phyloP scores from a whole-genome alignment of 176 grass and related monocot genomes.

The Aegilops bicornis region DNA sequence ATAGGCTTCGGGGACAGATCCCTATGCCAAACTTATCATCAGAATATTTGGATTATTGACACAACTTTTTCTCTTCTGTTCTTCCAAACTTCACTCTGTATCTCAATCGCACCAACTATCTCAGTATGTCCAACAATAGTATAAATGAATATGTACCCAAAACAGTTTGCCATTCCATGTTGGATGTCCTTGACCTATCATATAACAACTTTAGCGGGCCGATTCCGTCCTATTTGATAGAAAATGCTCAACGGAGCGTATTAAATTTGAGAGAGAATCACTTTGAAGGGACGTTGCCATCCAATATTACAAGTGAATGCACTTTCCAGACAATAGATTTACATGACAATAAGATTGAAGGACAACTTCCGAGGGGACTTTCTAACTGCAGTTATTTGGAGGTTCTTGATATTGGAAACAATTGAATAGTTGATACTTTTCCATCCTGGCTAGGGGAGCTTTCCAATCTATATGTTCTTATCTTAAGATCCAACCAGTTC shows the following conservation, averaged over 20 bases:
- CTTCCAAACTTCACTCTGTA: background rate
- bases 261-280: constrained; percentile 38
- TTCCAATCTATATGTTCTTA: background rate
- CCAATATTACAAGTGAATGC: background rate
- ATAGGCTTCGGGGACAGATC: background rate
- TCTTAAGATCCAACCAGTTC: constrained; percentile 28
- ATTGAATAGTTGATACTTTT: background rate
- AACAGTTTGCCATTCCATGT: constrained; percentile 10
- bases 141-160: constrained; percentile 6
- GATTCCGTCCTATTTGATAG: constrained; percentile 1
- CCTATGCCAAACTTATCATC: background rate
- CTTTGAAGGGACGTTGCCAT: constrained; percentile 5
- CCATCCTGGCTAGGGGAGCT: constrained; percentile 6
- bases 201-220: constrained; percentile 30
- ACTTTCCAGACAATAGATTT: constrained; percentile 3
- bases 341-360: constrained; percentile 26
- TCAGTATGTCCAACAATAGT: constrained; percentile 27
- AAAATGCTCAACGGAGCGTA: background rate
- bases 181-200: background rate
- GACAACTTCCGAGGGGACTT: background rate
- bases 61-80: background rate
- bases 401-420: constrained; percentile 20
- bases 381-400: background rate
- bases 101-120: accelerated
- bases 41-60: background rate